Base-by-base conservation (phyloP, 306 rosid species). In the Cajanus cajan region DNA sequence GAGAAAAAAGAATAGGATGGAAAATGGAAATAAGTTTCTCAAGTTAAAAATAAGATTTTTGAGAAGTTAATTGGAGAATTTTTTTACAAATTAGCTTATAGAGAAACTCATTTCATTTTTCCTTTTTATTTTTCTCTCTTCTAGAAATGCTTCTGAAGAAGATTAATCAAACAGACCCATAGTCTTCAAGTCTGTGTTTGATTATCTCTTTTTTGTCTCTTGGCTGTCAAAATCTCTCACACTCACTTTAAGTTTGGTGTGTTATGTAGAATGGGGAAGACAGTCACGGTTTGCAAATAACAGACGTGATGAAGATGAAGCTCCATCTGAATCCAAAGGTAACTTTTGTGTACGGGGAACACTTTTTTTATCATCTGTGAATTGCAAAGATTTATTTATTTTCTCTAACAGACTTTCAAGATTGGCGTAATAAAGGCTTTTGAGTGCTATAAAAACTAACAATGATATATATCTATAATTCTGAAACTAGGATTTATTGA, bases 241-340 rank as follows among this genome's bases (percentile, higher is more conserved):
- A n/a, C n/a, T 83, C 62, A 66, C 75, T 80, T 77, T 66, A 50
- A 54, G 10, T 79, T 86, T 70, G 71, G 71, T 76, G 63, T 76
- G 11, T 73, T 52, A 0, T 73, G 85, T 82, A 86, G 89, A 76
- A 63, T 67, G 59, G 81, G 83, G 76, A 66, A 68, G 87, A 59
- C 68, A 13, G 55, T 58, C 87, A 0, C 71, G 85, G 78, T 83
- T 83, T 61, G 57, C 62, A 58, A 78, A 68, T 6, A 15, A 33
- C 16, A 71, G 55, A 77, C 69, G 47, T 16, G 31, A 41, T 58
- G 79, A 83, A 59, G 79, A 48, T 66, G 79, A 83, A 72, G 63
- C 73, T 67, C 66, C 71, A 10, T 8, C 24, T 61, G 85, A 80
- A 83, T 59, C 76, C 36, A 76, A 67, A 41, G 89, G 89, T 86